Evolutionary conservation across 2,329 filamentous ascomycete genomes (phyloP).

Genomic region (Pestalotiopsis sp.): DNA sequence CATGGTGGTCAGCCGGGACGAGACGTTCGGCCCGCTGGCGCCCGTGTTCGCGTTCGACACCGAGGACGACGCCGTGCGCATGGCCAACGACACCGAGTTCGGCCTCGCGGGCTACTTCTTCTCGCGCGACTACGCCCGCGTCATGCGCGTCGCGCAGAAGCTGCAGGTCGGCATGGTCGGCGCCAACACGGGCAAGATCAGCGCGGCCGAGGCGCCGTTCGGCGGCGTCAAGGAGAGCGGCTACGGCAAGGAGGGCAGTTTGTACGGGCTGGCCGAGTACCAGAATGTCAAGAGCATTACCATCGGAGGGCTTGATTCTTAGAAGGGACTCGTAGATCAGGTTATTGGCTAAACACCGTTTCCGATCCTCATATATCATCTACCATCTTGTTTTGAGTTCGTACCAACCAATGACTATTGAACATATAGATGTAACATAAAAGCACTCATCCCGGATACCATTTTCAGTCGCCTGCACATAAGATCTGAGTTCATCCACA

Average conservation of each 20-base stretch:
- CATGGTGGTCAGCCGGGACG: slow-evolving; percentile 84
- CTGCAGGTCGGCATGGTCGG: slow-evolving; percentile 88
- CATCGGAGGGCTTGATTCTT: slow-evolving; percentile 42
- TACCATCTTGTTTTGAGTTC: too few species aligned
- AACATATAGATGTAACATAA: too few species aligned
- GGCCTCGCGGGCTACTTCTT: slow-evolving; percentile 96
- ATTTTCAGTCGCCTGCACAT: too few species aligned
- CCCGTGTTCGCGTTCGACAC: slow-evolving; percentile 87
- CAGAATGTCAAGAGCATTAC: slow-evolving; percentile 69
- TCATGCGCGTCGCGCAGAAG: slow-evolving; percentile 65
- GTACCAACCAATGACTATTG: too few species aligned
- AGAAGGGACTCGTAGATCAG: not conserved
- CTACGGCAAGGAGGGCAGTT: slow-evolving; percentile 77
- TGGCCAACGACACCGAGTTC: slow-evolving; percentile 83
- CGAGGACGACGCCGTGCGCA: slow-evolving; percentile 78
- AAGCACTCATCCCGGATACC: too few species aligned
- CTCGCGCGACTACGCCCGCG: slow-evolving; percentile 63
- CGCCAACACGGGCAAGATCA: slow-evolving; percentile 74
- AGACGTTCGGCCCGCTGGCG: slow-evolving; percentile 94
- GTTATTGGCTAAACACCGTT: too few species aligned
- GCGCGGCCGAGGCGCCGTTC: slow-evolving; percentile 64
- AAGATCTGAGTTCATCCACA: not conserved
- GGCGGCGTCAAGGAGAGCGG: slow-evolving; percentile 84
- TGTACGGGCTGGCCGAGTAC: slow-evolving; percentile 78
- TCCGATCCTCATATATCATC: too few species aligned